These are phyloP conservation scores for Cercospora sp. DNA, from an alignment of 2,329 filamentous ascomycete species.

Conservation along the genomic window DNA sequence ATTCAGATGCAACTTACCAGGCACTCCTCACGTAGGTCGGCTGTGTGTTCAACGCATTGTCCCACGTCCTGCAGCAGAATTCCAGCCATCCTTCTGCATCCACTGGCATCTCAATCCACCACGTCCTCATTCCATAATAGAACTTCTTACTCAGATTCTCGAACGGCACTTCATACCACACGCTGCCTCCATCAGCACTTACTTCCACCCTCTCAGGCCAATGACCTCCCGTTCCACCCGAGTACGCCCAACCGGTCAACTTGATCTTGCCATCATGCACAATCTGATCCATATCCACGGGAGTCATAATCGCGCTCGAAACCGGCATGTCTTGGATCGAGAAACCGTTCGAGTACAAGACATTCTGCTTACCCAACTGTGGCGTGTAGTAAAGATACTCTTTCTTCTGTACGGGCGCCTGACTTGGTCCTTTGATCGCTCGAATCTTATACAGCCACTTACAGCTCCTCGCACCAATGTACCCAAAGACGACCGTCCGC, in stretches of 20 bases:
- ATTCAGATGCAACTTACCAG: conserved; percentile 38
- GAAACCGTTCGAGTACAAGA: conserved; percentile 56
- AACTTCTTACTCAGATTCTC: conserved; percentile 64
- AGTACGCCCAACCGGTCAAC: conserved; percentile 52
- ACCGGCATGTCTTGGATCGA: conserved; percentile 74
- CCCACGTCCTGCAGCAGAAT: conserved; percentile 48
- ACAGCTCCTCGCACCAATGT: conserved; percentile 66
- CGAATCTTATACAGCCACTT: conserved; percentile 69
- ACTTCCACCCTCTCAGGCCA: conserved; percentile 64
- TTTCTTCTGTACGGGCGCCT: conserved; percentile 63
- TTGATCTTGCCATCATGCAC: conserved; percentile 61
- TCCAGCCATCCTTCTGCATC: conserved; percentile 52
- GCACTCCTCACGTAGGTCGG: conserved; percentile 47
- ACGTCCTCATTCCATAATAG: conserved; percentile 64
- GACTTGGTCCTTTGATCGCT: conserved; percentile 57
- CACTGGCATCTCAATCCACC: conserved; percentile 63
- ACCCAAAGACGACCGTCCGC: conserved; percentile 51
- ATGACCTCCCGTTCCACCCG: conserved; percentile 42
- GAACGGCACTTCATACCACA: conserved; percentile 64
- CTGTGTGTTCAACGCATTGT: conserved; percentile 51
- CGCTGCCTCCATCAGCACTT: conserved; percentile 62
- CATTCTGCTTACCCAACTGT: conserved; percentile 67
- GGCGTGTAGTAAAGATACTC: conserved; percentile 71
- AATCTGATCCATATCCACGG: conserved; percentile 60
- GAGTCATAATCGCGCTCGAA: conserved; percentile 65